Base-by-base conservation (phyloP, 2,329 filamentous ascomycete species). In the Elsinoe perseae region DNA sequence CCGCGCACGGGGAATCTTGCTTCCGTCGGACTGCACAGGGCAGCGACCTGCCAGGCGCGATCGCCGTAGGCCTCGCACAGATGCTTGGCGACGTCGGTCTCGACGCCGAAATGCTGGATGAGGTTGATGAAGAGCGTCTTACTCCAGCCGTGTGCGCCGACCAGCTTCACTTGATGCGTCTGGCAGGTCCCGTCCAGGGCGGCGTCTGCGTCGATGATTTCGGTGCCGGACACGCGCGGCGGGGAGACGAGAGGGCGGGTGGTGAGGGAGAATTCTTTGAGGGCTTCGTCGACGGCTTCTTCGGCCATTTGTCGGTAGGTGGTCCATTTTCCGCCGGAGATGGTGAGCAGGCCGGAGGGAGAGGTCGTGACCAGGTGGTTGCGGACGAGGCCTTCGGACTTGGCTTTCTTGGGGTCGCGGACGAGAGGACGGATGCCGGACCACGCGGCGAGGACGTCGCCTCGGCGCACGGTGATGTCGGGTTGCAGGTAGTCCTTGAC, bases 291-390 rank as follows among this genome's bases (percentile, higher is more conserved):
- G 42, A 95, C 88, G 43, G 86, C 87, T 68, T 95, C 88, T 72
- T 95, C 88, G 20, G 89, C 87, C 89, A 95, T 95, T 71, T 95
- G 87, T 57, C 89, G 85, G 73, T 95, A 95, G 1, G 89, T 95
- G 2, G 89, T 95, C 89, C 89, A 95, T 73, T 95, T 95, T 48
- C 89, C 89, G 63, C 89, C 89, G 25, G 88, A 88, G 66, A 88
- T 91, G 30, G 89, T 95, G 62, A 95, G 74, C 18, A 95, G 79
- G 9, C 89, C 89, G 5, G 87, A 89, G 1, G 80, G 71, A n/a
- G 88, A 92, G 50, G 88, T 79, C 59, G 89, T 85, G 63, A 95
- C 81, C 42, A 95, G 77, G 69, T 95, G 89, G 70, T 91, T 95
- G 57, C 89, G 86, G 53, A 95, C 89, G 16, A 95, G 81, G 23